A percentile compares a stretch with the other conserved stretches of the same genome.
phyloP scores from a whole-genome alignment of 805 yeast genomes.

The Jamesozyma gamospora region DNA sequence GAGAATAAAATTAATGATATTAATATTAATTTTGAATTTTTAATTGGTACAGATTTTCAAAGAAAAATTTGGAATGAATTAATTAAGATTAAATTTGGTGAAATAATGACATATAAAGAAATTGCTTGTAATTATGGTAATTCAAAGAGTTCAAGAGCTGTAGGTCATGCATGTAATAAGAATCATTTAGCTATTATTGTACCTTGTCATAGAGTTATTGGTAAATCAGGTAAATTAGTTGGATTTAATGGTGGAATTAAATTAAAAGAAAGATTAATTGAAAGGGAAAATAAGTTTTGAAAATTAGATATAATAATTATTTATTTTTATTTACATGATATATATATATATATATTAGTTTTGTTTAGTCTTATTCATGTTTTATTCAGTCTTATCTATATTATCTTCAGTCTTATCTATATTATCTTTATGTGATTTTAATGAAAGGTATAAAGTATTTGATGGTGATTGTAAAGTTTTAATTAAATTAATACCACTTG shows the following conservation, averaged over 20 bases:
- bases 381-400: too few relatives aligned
- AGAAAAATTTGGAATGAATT: slow-evolving; percentile 32
- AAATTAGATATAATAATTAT: not conserved
- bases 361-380: too few relatives aligned
- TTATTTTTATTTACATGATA: not conserved
- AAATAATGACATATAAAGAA: slow-evolving; percentile 26
- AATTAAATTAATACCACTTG: slow-evolving; percentile 85
- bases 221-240: slow-evolving; percentile 25
- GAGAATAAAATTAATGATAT: not conserved
- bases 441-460: slow-evolving; percentile 58
- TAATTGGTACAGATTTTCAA: slow-evolving; percentile 35
- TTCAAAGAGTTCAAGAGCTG: slow-evolving; percentile 29
- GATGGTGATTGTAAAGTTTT: slow-evolving; percentile 67
- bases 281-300: not conserved
- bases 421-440: slow-evolving; percentile 56
- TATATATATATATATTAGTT: not conserved
- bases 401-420: too few relatives aligned
- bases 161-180: slow-evolving; percentile 34
- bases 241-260: slow-evolving; percentile 34
- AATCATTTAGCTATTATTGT: slow-evolving; percentile 33
- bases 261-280: slow-evolving; percentile 25
- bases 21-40: slow-evolving; percentile 15
- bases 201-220: slow-evolving; percentile 37
- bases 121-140: slow-evolving; percentile 27
- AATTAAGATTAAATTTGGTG: slow-evolving; percentile 23